These are phyloP conservation scores for Saitozyma sp. DNA, from an alignment of 768 basidiomycete species.

Conservation along the genomic window DNA sequence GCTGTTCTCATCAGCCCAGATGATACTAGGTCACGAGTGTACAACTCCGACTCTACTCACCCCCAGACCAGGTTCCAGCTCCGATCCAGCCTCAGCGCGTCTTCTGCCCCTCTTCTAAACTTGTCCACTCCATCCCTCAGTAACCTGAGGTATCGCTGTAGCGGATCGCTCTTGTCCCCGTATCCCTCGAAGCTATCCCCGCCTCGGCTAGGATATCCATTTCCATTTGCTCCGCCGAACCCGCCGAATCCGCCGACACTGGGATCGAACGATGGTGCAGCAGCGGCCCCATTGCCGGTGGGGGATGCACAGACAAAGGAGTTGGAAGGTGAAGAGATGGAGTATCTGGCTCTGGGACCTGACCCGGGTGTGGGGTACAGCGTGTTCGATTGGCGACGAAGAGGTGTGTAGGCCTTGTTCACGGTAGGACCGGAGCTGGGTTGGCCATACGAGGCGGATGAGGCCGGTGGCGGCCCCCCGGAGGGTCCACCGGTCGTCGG, in stretches of 20 bases:
- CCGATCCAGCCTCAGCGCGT: conserved; percentile 39
- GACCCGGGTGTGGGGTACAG: conserved; percentile 25
- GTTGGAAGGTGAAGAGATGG: conserved; percentile 24
- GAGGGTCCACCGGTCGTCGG: conserved; percentile 4
- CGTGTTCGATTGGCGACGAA: conserved; percentile 31
- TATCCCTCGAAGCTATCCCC: background rate
- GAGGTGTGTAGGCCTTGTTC: conserved; percentile 40
- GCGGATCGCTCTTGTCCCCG: background rate
- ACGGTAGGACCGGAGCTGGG: conserved; percentile 4
- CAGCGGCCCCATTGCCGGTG: background rate
- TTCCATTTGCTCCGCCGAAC: background rate
- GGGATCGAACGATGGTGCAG: background rate
- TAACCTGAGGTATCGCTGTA: background rate
- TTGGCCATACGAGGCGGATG: no score
- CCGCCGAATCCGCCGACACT: background rate
- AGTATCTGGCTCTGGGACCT: conserved; percentile 25
- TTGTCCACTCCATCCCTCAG: conserved; percentile 15
- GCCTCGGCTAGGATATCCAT: background rate
- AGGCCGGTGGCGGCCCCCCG: no score
- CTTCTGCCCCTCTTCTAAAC: conserved; percentile 32
- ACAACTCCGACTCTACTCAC: conserved; percentile 28
- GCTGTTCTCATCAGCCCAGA: conserved; percentile 20
- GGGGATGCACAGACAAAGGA: background rate
- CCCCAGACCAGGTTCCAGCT: conserved; percentile 44
- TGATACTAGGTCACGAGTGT: background rate